Base-by-base conservation (phyloP, 75 land plant species). In the Adiantum capillusveneris region DNA sequence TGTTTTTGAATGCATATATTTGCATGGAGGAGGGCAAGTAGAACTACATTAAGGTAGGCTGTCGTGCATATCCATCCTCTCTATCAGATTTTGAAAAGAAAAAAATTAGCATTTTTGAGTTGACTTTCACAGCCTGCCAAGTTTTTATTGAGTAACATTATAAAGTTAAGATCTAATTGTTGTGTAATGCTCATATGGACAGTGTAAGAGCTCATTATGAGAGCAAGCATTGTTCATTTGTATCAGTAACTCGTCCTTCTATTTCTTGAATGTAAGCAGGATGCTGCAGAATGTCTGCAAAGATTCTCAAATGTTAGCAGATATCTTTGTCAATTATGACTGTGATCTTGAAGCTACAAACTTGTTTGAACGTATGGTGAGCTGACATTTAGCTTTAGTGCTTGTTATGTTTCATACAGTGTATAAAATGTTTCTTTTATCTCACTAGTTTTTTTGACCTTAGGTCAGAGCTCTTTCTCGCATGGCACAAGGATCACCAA, bases 311-410 rank as follows among this genome's bases (percentile, higher is more conserved):
- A 78, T 89, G 91, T 85, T 94, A 57, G 88, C 83, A 56, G 98
- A 94, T 63, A 62, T 89, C 24, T 94, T 73, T 78, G 91, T 94
- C 21, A 94, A 94, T 62, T 94, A 94, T 69, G 98, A 94, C 50
- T 94, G 96, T 77, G 96, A 94, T 78, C 74, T 90, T 51, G 84
- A 79, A 53, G 86, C 96, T 14, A 84, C 83, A 24, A 94, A 94
- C 72, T 72, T 94, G 34, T 94, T 87, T 80, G 98, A 94, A 36
- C 87, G 86, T 61, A 84, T 89, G 98, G 98, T 93, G 72, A 62
- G 56, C 54, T 29, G 25, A 34, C 37, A 34, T 5, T 34, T 5
- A 34, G 9, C 37, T 49, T 6, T 49, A 2, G 52, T 16, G 11
- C 20, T 48, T 41, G 6, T 48, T 11, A 48, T 19, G 9, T 48